phyloP scores from a whole-genome alignment of 805 yeast genomes.

The Saccharomycopsis fodiens region DNA sequence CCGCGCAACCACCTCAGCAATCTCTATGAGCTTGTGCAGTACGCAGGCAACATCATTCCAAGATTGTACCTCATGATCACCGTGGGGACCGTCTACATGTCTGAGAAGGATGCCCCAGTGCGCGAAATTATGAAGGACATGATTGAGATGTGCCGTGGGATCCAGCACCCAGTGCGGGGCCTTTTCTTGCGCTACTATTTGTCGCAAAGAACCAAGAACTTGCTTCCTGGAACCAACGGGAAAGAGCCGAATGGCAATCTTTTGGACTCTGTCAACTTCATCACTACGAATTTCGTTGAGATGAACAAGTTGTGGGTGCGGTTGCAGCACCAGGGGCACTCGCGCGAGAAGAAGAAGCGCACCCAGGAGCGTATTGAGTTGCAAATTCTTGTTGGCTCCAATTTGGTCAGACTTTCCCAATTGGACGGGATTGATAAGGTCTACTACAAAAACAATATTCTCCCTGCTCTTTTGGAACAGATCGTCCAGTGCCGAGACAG shows the following conservation, averaged over 20 bases:
- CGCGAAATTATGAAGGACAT: slow-evolving; percentile 87
- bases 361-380: slow-evolving; percentile 78
- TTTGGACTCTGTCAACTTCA: slow-evolving; percentile 67
- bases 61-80: slow-evolving; percentile 91
- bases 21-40: slow-evolving; percentile 89
- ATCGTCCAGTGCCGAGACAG: slow-evolving; percentile 87
- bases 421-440: slow-evolving; percentile 62
- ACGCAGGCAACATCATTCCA: slow-evolving; percentile 89
- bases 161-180: slow-evolving; percentile 92
- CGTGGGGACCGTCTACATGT: slow-evolving; percentile 85
- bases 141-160: slow-evolving; percentile 97
- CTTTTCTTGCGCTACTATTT: slow-evolving; percentile 83
- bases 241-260: slow-evolving; percentile 29
- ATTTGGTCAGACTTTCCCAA: slow-evolving; percentile 82
- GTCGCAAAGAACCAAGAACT: slow-evolving; percentile 65
- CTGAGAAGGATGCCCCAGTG: slow-evolving; percentile 67
- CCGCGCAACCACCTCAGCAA: slow-evolving; percentile 71
- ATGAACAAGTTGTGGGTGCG: slow-evolving; percentile 99
- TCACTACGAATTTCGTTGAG: slow-evolving; percentile 83
- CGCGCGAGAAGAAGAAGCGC: slow-evolving; percentile 69
- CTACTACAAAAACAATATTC: slow-evolving; percentile 40
- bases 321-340: slow-evolving; percentile 90
- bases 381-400: slow-evolving; percentile 87
- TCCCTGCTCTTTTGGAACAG: slow-evolving; percentile 82
- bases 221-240: slow-evolving; percentile 24